phyloP scores from a whole-genome alignment of 805 yeast genomes.

The Crinitomyces ghanaensis region DNA sequence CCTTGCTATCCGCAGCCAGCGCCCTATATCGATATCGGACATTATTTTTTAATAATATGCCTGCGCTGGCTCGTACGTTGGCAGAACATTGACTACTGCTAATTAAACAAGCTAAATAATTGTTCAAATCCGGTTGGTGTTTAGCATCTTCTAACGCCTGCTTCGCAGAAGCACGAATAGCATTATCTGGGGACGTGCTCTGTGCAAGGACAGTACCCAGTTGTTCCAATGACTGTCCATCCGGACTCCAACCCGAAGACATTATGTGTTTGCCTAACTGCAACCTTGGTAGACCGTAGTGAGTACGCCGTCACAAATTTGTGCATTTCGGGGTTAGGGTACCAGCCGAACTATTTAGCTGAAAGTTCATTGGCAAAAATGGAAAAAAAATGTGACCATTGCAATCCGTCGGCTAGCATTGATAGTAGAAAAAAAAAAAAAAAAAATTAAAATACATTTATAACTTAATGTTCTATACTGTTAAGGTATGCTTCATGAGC shows the following conservation, averaged over 20 bases:
- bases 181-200: slow-evolving; percentile 51
- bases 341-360: background rate
- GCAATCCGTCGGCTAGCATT: background rate
- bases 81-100: slow-evolving; percentile 37
- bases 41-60: slow-evolving; percentile 70
- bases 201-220: slow-evolving; percentile 55
- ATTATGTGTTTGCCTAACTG: background rate
- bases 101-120: slow-evolving; percentile 63
- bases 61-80: slow-evolving; percentile 76
- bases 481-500: slow-evolving; percentile 54
- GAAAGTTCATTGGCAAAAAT: background rate
- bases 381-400: background rate
- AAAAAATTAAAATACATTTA: no score
- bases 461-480: slow-evolving; percentile 2
- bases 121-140: slow-evolving; percentile 63
- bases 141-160: slow-evolving; percentile 60
- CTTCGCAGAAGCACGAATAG: slow-evolving; percentile 54
- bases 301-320: background rate
- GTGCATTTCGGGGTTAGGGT: background rate
- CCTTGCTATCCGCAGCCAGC: slow-evolving; percentile 28
- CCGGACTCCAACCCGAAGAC: slow-evolving; percentile 77
- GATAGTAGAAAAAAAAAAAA: background rate
- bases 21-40: slow-evolving; percentile 31
- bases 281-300: background rate
- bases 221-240: slow-evolving; percentile 48